Conservation (phyloP, 2,329 filamentous ascomycete genomes). For the Ophiosphaerella narmari region DNA sequence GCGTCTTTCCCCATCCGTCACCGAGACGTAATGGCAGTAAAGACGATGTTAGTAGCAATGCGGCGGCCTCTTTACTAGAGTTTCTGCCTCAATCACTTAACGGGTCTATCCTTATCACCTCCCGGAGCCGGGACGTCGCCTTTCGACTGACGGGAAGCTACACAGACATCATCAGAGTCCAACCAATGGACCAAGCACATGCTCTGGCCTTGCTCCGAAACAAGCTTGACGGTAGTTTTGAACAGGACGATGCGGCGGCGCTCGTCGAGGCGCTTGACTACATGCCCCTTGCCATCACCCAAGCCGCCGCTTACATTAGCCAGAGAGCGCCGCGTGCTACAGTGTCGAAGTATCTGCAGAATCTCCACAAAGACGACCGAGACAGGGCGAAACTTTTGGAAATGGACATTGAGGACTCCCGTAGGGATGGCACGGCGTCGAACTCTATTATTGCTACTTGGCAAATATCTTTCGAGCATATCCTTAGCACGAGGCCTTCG, state of each 20-base stretch:
- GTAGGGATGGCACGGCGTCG: background rate
- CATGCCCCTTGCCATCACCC: too few relatives aligned
- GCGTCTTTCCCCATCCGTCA: slow-evolving; percentile 2
- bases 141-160: slow-evolving; percentile 1
- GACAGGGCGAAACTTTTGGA: background rate
- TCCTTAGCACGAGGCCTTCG: slow-evolving; percentile 29
- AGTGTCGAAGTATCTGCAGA: background rate
- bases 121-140: slow-evolving; percentile 1
- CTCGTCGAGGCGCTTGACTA: background rate
- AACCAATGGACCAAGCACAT: slow-evolving; percentile 4
- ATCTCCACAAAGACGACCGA: background rate
- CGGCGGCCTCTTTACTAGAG: slow-evolving; percentile 3
- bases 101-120: slow-evolving; percentile 5
- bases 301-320: too few relatives aligned
- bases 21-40: background rate
- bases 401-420: background rate
- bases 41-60: background rate
- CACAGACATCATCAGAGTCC: slow-evolving; percentile 2
- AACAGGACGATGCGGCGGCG: too few relatives aligned
- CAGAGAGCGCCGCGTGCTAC: background rate
- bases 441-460: slow-evolving; percentile 42
- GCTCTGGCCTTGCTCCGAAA: slow-evolving; percentile 5
- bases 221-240: background rate
- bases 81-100: slow-evolving; percentile 16
- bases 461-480: slow-evolving; percentile 42